phyloP scores from a whole-genome alignment of 2,329 filamentous ascomycete species.

The Alternaria sp. region DNA sequence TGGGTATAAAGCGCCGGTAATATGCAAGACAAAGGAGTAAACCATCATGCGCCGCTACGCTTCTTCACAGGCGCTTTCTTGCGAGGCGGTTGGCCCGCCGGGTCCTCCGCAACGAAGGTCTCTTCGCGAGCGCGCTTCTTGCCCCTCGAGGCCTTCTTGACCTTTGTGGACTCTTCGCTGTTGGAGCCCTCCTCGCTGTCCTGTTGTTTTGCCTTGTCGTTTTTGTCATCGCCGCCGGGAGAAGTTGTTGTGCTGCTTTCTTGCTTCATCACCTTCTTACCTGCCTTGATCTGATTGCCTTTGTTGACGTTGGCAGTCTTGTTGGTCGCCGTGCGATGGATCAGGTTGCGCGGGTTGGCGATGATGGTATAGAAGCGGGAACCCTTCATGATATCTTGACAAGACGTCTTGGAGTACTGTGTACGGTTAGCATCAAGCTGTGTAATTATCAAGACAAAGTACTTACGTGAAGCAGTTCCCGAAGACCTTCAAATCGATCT shows the following conservation, averaged over 20 bases:
- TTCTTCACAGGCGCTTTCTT: neutral
- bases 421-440: neutral
- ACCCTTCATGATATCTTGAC: slow-evolving; percentile 17
- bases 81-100: neutral
- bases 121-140: neutral
- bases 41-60: neutral
- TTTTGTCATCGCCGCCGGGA: neutral
- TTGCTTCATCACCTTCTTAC: neutral
- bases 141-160: neutral
- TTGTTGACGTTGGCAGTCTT: slow-evolving; percentile 8
- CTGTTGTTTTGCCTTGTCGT: neutral
- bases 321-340: slow-evolving; percentile 12
- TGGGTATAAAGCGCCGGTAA: neutral
- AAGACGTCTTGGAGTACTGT: slow-evolving; percentile 14
- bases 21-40: neutral
- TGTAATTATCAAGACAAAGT: neutral
- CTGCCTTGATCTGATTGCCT: neutral
- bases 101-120: neutral
- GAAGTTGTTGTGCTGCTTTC: neutral
- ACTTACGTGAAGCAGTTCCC: slow-evolving; percentile 9
- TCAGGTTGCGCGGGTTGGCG: slow-evolving; percentile 8
- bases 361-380: slow-evolving; percentile 7
- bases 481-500: slow-evolving; percentile 11
- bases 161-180: neutral
- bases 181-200: neutral